Evolutionary conservation across 139 green algal genomes (phyloP).

Genomic region (Marvania coccoides): DNA sequence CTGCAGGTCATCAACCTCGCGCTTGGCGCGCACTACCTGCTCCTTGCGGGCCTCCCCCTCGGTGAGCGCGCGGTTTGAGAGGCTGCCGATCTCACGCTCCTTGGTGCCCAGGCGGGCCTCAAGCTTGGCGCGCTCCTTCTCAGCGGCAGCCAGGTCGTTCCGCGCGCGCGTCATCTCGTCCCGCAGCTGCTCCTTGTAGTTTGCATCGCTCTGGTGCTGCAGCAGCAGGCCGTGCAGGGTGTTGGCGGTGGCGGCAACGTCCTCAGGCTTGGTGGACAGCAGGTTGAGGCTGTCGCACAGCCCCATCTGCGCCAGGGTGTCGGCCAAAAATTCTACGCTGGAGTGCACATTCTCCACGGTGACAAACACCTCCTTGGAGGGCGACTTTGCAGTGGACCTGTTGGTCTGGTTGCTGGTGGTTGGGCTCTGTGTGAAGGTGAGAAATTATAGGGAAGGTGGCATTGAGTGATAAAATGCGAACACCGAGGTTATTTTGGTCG

Average conservation of each 20-base stretch:
- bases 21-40: slow-evolving; percentile 15
- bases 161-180: slow-evolving; percentile 21
- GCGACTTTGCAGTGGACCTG: no score
- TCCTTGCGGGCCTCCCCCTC: slow-evolving; percentile 6
- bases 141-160: slow-evolving; percentile 3
- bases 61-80: slow-evolving; percentile 21
- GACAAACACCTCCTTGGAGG: slow-evolving; percentile 6
- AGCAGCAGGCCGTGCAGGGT: slow-evolving; percentile 33
- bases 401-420: no score
- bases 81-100: slow-evolving; percentile 35
- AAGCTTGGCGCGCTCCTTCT: slow-evolving; percentile 20
- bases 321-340: slow-evolving; percentile 16
- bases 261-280: slow-evolving; percentile 13
- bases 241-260: slow-evolving; percentile 30
- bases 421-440: no score
- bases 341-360: slow-evolving; percentile 8
- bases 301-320: slow-evolving; percentile 27
- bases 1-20: slow-evolving; percentile 25
- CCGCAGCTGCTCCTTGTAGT: slow-evolving; percentile 22
- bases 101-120: slow-evolving; percentile 20
- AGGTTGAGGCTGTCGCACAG: slow-evolving; percentile 27
- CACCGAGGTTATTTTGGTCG: no score
- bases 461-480: no score
- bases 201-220: slow-evolving; percentile 29
- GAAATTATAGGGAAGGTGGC: no score